Evolutionary conservation across 1,139 yeast genomes (phyloP), one percentile per base, ranked within the genome.

Genomic region (Geotrichum fermentans): DNA sequence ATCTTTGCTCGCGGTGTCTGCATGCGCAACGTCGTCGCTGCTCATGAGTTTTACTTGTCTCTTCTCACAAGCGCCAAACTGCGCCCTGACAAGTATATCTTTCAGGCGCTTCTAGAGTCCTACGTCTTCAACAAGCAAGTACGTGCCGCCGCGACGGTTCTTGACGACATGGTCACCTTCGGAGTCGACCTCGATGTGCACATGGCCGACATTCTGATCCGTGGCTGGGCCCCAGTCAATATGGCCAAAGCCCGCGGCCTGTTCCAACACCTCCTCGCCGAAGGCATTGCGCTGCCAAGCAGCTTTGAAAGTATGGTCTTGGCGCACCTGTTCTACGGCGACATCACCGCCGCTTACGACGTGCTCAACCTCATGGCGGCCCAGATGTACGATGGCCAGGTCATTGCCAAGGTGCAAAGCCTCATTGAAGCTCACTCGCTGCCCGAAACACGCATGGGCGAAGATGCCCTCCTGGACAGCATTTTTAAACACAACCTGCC

Each of bases 1-100:
- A 55, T 72, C 30, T 60, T 61, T 18, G 72, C 73, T 11, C 65
- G 72, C 10, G 75, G 75, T 2, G 71, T 70, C 8, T 59, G 61
- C 13, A 50, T 56, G 52, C 54, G 55, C 13, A 69, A 70, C 45
- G 53, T 71, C 10, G 59, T 55, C 2, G 59, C 66, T 2, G 73
- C 74, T 7, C 55, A 60, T 33, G 58, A 57, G 43, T 69, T 69
- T 49, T 71, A 68, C 53, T 55, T 61, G 5, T 59, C 58, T 8
- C 54, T 65, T 35, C 58, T 61, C 21, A 55, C 56, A 34, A 56
- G 57, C 47, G 57, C 60, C 40, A 60, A 65, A 13, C 63, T 68
- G 3, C 56, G 59, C 1, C 73, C 73, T 3, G 73, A 69, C 55
- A 61, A 61, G 49, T 59, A 58, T 43, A 62, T 71, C 39, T 71